Conservation (phyloP, 176 grass and related monocot genomes). For the Lolium perenne region DNA sequence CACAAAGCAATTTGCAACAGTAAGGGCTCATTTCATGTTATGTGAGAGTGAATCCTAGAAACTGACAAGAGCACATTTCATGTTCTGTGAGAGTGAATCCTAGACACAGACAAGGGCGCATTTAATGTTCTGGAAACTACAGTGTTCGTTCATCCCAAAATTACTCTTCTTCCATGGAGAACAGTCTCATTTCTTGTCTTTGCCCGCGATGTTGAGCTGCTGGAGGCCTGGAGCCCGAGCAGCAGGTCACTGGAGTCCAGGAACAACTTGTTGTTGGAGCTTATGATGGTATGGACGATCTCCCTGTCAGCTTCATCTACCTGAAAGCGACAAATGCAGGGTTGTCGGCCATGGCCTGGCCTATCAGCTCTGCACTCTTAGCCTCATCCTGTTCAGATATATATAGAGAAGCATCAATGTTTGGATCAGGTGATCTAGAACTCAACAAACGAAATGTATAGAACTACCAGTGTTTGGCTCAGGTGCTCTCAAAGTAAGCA, state of each 20-base stretch:
- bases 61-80: not conserved
- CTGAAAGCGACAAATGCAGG: constrained; percentile 81
- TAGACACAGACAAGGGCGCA: too few relatives aligned
- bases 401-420: not conserved
- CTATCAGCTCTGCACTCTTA: constrained; percentile 95
- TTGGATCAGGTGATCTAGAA: not conserved
- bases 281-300: constrained; percentile 76
- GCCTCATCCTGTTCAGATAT: constrained; percentile 75
- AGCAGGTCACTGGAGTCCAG: constrained; percentile 78
- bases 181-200: constrained; percentile 50
- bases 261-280: constrained; percentile 81
- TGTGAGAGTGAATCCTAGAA: not conserved
- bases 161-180: not conserved
- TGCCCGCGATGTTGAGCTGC: constrained; percentile 46
- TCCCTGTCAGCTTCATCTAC: constrained; percentile 72
- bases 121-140: not conserved
- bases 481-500: too few relatives aligned
- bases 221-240: constrained; percentile 59
- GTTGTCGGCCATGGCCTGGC: constrained; percentile 79
- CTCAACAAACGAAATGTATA: too few relatives aligned
- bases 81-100: too few relatives aligned
- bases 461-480: too few relatives aligned
- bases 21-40: not conserved
- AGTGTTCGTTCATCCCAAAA: not conserved
- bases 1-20: not conserved